Conservation (phyloP, 306 rosid genomes). For the Quercus gilva region DNA sequence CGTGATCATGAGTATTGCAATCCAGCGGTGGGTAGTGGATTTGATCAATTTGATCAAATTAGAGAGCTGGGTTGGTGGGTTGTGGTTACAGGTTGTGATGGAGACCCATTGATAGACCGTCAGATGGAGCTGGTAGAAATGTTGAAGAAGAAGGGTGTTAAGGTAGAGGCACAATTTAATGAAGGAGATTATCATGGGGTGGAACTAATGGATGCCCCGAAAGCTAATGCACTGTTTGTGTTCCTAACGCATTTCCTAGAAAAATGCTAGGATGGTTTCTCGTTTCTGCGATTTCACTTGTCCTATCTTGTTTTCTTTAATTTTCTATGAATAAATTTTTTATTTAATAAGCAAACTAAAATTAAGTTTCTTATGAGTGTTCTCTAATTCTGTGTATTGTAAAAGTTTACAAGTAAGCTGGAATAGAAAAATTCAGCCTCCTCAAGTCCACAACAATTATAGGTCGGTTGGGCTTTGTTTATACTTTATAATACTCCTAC, state of each 20-base stretch:
- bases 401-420: too few relatives aligned
- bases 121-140: constrained; percentile 20
- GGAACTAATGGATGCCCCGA: constrained; percentile 10
- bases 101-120: constrained; percentile 40
- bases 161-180: constrained; percentile 3
- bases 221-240: constrained; percentile 13
- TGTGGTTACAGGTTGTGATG: constrained; percentile 23
- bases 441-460: too few relatives aligned
- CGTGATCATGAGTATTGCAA: constrained; percentile 43
- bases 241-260: constrained; percentile 17
- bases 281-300: too few relatives aligned
- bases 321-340: too few relatives aligned
- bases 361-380: too few relatives aligned
- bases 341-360: too few relatives aligned
- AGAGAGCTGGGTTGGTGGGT: constrained; percentile 25
- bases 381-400: too few relatives aligned
- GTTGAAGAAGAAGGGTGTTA: constrained; percentile 24
- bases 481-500: too few relatives aligned
- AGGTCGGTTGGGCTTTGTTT: too few relatives aligned
- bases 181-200: constrained; percentile 31
- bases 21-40: constrained; percentile 16
- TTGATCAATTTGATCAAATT: constrained; percentile 5
- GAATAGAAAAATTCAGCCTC: too few relatives aligned
- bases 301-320: too few relatives aligned
- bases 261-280: neutral